Conservation (phyloP, 495 filamentous ascomycete species). For the Saxophila tyrrhenica region DNA sequence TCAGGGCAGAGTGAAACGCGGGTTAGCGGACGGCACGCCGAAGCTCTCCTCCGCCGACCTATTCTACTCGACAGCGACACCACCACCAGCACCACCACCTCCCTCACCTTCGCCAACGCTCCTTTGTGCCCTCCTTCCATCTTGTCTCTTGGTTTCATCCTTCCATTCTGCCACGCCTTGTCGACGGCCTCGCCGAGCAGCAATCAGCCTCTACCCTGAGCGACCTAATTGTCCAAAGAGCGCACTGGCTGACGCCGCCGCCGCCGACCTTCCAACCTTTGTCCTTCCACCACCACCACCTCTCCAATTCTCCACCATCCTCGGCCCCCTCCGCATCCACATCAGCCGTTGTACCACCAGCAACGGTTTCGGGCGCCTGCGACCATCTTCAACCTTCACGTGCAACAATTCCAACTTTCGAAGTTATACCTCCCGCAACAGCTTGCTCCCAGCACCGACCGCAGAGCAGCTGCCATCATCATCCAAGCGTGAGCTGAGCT, state of each 20-base stretch:
- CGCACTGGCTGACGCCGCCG: not conserved
- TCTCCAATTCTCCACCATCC: not conserved
- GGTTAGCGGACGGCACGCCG: too few relatives aligned
- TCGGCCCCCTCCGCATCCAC: not conserved
- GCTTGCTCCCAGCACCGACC: not conserved
- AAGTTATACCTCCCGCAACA: not conserved
- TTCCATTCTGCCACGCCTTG: not conserved
- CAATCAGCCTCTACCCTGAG: constrained; percentile 3
- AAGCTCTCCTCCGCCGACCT: too few relatives aligned
- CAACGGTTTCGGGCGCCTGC: not conserved
- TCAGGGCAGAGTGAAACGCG: too few relatives aligned
- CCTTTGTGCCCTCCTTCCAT: too few relatives aligned
- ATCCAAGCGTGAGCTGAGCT: not conserved
- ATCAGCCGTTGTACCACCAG: not conserved
- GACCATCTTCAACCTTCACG: not conserved
- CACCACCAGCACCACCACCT: too few relatives aligned
- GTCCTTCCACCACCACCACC: not conserved
- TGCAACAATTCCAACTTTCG: not conserved
- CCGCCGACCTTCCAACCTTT: not conserved
- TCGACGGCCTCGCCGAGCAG: too few relatives aligned
- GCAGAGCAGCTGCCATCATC: too few relatives aligned
- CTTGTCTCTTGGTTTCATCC: too few relatives aligned
- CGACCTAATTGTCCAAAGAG: not conserved
- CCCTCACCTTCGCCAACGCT: too few relatives aligned
- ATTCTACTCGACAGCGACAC: too few relatives aligned